These are phyloP conservation scores for Clarireedia monteithiana DNA, from an alignment of 2,329 filamentous ascomycete species.

Conservation along the genomic window DNA sequence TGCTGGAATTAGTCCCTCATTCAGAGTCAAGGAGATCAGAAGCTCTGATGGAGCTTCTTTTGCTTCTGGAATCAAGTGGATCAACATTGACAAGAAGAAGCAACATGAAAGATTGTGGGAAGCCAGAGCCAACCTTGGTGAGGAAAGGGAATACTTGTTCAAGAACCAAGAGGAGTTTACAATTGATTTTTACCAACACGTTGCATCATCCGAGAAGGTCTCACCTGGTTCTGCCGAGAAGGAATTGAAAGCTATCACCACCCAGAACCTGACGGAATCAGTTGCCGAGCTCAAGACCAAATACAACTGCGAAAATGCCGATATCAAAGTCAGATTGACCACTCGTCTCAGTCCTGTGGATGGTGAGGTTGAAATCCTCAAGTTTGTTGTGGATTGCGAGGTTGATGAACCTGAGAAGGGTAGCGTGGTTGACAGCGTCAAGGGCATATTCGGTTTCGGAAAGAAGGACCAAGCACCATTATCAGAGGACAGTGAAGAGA, in stretches of 20 bases:
- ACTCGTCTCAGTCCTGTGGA: conserved; percentile 64
- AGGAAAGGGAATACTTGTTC: conserved; percentile 77
- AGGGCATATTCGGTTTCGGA: conserved; percentile 92
- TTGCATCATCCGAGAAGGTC: conserved; percentile 39
- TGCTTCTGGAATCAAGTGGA: conserved; percentile 68
- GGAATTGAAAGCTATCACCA: conserved; percentile 59
- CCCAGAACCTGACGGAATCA: conserved; percentile 79
- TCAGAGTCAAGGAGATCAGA: conserved; percentile 95
- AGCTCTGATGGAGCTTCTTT: conserved; percentile 72
- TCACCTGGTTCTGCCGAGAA: conserved; percentile 43
- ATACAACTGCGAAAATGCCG: conserved; percentile 61
- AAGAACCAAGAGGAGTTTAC: conserved; percentile 75
- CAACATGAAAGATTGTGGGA: conserved; percentile 80
- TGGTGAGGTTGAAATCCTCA: conserved; percentile 71
- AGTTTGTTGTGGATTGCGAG: conserved; percentile 79
- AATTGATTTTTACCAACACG: conserved; percentile 70
- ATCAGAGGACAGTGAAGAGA: conserved; percentile 50
- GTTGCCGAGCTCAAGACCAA: conserved; percentile 72
- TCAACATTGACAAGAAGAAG: conserved; percentile 56
- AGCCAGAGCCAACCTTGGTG: conserved; percentile 65
- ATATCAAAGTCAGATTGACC: conserved; percentile 73
- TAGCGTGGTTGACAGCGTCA: conserved; percentile 84
- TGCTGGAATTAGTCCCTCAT: conserved; percentile 84
- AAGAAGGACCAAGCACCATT: conserved; percentile 74
- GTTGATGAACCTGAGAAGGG: conserved; percentile 65